Evolutionary conservation across 768 basidiomycete genomes (phyloP).

Genomic region (Suillus discolor): DNA sequence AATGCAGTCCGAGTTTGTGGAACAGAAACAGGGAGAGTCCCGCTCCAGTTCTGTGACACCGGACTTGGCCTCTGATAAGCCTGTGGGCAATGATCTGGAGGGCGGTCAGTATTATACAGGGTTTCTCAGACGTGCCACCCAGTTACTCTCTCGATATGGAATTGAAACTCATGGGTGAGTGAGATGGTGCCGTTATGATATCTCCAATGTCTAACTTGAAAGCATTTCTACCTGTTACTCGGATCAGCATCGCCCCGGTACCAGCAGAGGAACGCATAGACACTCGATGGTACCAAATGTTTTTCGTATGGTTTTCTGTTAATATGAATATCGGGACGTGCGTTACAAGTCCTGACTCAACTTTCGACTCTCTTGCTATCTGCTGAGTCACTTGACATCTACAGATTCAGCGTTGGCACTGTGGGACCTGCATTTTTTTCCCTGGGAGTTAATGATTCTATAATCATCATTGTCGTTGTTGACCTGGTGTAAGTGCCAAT

Average conservation of each 20-base stretch:
- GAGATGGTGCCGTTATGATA: not conserved
- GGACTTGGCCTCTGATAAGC: not conserved
- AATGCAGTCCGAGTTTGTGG: not conserved
- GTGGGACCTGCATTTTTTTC: slow-evolving; percentile 53
- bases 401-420: slow-evolving; percentile 51
- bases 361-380: not conserved
- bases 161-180: slow-evolving; percentile 46
- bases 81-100: not conserved
- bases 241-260: slow-evolving; percentile 41
- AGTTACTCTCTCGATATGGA: slow-evolving; percentile 36
- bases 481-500: slow-evolving; percentile 42
- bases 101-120: not conserved
- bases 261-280: slow-evolving; percentile 39
- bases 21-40: not conserved
- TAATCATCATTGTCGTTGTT: slow-evolving; percentile 42
- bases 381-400: not conserved
- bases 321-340: slow-evolving; percentile 47
- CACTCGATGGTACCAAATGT: slow-evolving; percentile 46
- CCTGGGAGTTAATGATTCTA: slow-evolving; percentile 45
- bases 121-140: slow-evolving; percentile 25
- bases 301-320: slow-evolving; percentile 54
- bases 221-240: not conserved
- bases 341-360: slow-evolving; percentile 16
- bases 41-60: not conserved
- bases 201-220: not conserved